These are phyloP conservation scores for Tillandsia leiboldiana DNA, from an alignment of 176 grass and related monocot genomes.

Conservation along the genomic window DNA sequence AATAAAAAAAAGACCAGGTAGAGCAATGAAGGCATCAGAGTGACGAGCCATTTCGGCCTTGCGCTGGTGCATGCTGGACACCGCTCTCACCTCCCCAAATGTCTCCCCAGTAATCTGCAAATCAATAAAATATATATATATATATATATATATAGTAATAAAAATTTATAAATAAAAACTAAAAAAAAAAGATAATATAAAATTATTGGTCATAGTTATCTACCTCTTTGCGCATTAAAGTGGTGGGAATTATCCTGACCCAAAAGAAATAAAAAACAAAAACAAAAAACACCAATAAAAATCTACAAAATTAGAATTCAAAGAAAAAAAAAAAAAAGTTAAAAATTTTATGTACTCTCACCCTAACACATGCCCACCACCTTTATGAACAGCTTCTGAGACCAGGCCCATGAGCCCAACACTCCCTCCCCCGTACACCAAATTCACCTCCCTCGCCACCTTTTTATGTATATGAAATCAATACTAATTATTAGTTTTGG, in stretches of 20 bases:
- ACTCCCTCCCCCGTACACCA: conserved; percentile 92
- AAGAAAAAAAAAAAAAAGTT: neutral
- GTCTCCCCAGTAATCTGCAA: conserved; percentile 61
- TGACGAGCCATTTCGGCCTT: conserved; percentile 92
- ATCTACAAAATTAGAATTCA: too few species aligned
- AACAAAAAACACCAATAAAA: neutral
- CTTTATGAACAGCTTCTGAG: conserved; percentile 75
- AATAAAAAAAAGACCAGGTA: conserved; percentile 32
- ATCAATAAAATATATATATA: neutral
- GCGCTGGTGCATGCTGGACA: conserved; percentile 82
- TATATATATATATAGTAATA: neutral
- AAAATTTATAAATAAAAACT: neutral
- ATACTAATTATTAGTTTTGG: neutral
- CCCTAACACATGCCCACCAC: conserved; percentile 87
- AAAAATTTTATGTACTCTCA: conserved; percentile 8
- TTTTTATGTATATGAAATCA: conserved; percentile 2
- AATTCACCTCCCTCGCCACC: conserved; percentile 74
- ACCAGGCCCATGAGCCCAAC: conserved; percentile 91
- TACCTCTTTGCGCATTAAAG: conserved; percentile 81
- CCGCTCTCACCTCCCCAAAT: conserved; percentile 70
- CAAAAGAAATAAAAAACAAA: neutral
- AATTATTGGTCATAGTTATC: too few species aligned
- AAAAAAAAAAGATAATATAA: neutral
- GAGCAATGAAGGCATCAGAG: conserved; percentile 92
- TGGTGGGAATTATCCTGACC: conserved; percentile 61